Evolutionary conservation across 75 land plant genomes (phyloP), one percentile per base, ranked within the genome.

Genomic region (Sequoia sempervirens): DNA sequence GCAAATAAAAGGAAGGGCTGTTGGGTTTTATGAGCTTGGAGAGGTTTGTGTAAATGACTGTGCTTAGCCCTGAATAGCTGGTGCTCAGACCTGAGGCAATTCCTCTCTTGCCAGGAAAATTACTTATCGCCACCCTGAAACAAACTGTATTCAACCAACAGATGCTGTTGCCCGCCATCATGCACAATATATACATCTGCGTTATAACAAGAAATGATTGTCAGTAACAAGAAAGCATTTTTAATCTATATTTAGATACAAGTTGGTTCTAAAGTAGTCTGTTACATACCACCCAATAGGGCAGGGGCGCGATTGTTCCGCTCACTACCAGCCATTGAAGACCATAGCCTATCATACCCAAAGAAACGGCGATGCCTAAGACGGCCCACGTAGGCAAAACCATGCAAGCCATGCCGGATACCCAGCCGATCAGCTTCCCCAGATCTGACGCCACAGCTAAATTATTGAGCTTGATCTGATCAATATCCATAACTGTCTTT

Each of bases 381-480:
- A 94, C 90, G 1, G 87, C 81, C 93, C 93, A 91, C 17, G 95
- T 86, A 0, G 99, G 99, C 14, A 95, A 86, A 66, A 81, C 73
- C 61, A 85, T 69, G 37, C 93, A 86, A 17, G 93, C 91, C 23
- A 97, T 2, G 0, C 99, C 99, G 0, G 95, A 89, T 8, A 94
- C 58, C 90, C 93, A 89, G 0, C 99, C 99, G 28, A 95, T 82
- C 14, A 90, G 82, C 76, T 97, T 96, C 18, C 99, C 99, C 4
- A 94, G 85, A 84, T 97, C 99, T 9, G 94, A 94, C 4, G 99
- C 96, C 34, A 90, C 89, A 10, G 98, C 96, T 8, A 97, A 89
- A 78, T 90, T 89, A 85, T 95, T 97, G 12, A 97, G 91, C 86
- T 92, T 89, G 13, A 88, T 82, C 85, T 97, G 98, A 46, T 94